Conservation (phyloP, 108 stramenopile genomes). For the Asterionellopsis glacialis region DNA sequence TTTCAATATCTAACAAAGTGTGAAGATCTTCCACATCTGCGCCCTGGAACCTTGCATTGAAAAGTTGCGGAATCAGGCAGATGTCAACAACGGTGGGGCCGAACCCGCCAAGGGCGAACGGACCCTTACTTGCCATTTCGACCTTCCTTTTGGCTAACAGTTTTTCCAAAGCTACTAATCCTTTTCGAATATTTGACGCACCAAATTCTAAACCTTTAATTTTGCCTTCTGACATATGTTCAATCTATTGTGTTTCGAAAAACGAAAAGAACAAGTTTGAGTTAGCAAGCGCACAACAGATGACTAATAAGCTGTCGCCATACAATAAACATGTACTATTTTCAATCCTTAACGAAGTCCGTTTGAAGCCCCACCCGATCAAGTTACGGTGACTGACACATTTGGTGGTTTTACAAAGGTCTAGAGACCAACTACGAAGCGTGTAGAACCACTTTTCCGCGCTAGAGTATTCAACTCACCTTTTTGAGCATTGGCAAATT, state of each 20-base stretch:
- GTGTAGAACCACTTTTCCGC: too few species aligned
- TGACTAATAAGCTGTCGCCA: too few species aligned
- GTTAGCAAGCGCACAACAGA: too few species aligned
- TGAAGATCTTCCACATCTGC: conserved; percentile 53
- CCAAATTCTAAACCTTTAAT: conserved; percentile 39
- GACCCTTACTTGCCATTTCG: conserved; percentile 23
- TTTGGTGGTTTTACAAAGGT: too few species aligned
- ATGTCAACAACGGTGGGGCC: conserved; percentile 73
- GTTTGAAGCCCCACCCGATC: too few species aligned
- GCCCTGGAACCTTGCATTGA: conserved; percentile 53
- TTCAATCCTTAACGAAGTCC: too few species aligned
- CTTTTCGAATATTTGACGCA: conserved; percentile 32
- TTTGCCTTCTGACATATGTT: conserved; percentile 22
- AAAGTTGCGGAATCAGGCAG: conserved; percentile 63
- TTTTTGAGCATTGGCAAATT: conserved; percentile 29
- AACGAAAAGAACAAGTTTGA: too few species aligned
- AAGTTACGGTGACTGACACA: too few species aligned
- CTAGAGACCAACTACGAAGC: too few species aligned
- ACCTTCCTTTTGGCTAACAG: conserved; percentile 24
- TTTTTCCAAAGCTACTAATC: conserved; percentile 46
- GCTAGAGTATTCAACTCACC: too few species aligned
- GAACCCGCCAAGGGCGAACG: conserved; percentile 59
- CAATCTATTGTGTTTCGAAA: conserved; percentile 3
- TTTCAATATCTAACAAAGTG: conserved; percentile 45
- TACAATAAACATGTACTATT: too few species aligned